phyloP scores from a whole-genome alignment of 257 asterid species.

The Marsdenia floribunda region DNA sequence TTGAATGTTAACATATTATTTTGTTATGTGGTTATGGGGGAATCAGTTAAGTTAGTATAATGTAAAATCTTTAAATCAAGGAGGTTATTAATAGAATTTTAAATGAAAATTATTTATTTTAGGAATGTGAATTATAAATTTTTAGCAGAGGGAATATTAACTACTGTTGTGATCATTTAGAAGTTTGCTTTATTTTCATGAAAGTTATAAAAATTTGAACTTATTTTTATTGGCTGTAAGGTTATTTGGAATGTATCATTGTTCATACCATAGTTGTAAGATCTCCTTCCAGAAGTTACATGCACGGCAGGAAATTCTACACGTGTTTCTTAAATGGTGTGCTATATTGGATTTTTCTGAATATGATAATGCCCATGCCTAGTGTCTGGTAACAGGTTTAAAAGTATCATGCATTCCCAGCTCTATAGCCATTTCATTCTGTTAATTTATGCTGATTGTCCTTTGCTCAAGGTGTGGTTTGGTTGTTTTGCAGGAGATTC shows the following conservation, averaged over 20 bases:
- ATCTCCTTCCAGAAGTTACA: neutral
- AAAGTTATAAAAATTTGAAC: neutral
- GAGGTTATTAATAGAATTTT: no score
- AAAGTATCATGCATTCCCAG: slow-evolving; percentile 1
- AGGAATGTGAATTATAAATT: no score
- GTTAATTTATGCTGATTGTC: neutral
- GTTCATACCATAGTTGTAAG: neutral
- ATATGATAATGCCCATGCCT: neutral
- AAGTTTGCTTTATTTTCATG: neutral
- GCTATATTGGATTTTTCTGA: neutral
- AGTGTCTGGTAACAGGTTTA: neutral
- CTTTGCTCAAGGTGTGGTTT: neutral
- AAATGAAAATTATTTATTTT: no score
- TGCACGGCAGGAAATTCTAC: neutral
- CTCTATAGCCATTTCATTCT: slow-evolving; percentile 1
- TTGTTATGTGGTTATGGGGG: no score
- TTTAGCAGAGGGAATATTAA: no score
- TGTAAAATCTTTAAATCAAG: no score
- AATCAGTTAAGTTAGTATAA: no score
- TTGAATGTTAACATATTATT: no score
- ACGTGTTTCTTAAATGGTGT: neutral
- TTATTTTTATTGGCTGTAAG: neutral
- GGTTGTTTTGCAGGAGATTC: slow-evolving; percentile 49
- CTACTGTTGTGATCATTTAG: neutral
- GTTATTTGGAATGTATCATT: no score